A percentile compares a stretch with the other conserved stretches of the same genome.
Evolutionary conservation across 176 grass and related monocot species (phyloP).

Genomic region (Carex parvula): DNA sequence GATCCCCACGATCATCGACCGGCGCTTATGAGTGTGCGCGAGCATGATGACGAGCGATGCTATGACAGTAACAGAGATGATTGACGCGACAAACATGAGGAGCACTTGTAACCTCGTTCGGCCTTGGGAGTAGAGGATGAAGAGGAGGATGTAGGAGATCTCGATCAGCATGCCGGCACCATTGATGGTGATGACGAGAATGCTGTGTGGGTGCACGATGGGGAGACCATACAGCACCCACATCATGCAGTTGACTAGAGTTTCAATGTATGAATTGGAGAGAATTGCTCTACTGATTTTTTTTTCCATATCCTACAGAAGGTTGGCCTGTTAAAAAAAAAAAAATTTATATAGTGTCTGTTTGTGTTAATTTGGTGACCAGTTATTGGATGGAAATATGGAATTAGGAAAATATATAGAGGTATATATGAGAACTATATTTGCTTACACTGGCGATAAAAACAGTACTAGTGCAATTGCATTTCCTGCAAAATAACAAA

Average conservation of each 20-base stretch:
- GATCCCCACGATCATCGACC: slow-evolving; percentile 89
- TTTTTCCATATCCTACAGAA: slow-evolving; percentile 87
- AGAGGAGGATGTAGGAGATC: slow-evolving; percentile 73
- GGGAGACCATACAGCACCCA: slow-evolving; percentile 95
- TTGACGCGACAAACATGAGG: slow-evolving; percentile 46
- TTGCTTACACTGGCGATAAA: slow-evolving; percentile 84
- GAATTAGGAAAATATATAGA: not conserved
- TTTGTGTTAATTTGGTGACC: slow-evolving; percentile 12
- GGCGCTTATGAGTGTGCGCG: slow-evolving; percentile 42
- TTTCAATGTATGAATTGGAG: slow-evolving; percentile 74
- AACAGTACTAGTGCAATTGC: slow-evolving; percentile 81
- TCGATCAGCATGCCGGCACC: slow-evolving; percentile 77
- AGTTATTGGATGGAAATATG: not conserved
- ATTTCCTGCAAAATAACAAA: slow-evolving; percentile 64
- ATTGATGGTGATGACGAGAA: slow-evolving; percentile 94
- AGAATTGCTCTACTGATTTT: slow-evolving; percentile 82
- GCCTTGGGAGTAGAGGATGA: slow-evolving; percentile 60
- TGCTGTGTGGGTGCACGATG: slow-evolving; percentile 81
- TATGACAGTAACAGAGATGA: slow-evolving; percentile 52
- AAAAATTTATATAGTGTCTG: not conserved
- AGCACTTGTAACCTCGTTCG: slow-evolving; percentile 41
- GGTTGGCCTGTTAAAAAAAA: slow-evolving; percentile 53
- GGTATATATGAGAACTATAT: not conserved
- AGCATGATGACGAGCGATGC: slow-evolving; percentile 53
- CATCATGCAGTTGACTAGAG: slow-evolving; percentile 99